Percentiles rank a stretch among this genome's conserved stretches.
These are phyloP conservation scores for Amanita fuliginea DNA, from an alignment of 768 basidiomycete genomes.

Conservation along the genomic window DNA sequence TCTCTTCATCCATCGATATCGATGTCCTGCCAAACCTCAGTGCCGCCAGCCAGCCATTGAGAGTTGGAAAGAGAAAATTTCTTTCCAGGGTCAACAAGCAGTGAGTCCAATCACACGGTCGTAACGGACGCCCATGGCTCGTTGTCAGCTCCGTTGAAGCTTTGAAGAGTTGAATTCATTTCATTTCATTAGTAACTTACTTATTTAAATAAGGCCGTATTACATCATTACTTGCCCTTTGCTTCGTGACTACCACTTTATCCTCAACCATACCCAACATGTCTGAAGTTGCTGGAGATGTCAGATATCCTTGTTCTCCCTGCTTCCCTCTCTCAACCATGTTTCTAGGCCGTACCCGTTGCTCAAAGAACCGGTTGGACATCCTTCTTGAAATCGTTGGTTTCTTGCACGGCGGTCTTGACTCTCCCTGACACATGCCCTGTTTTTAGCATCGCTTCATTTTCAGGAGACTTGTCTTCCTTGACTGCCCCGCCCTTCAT, in stretches of 20 bases:
- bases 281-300: constrained; percentile 3
- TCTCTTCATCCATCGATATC: constrained; percentile 2
- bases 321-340: neutral
- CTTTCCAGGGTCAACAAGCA: neutral
- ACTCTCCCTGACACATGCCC: constrained; percentile 7
- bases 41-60: neutral
- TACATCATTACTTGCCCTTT: neutral
- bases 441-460: constrained; percentile 57
- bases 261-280: neutral
- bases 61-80: neutral
- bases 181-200: neutral
- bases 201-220: too few species aligned
- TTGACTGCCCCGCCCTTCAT: constrained; percentile 88
- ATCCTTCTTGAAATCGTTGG: constrained; percentile 84
- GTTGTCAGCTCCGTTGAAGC: too few species aligned
- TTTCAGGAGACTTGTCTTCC: constrained; percentile 81
- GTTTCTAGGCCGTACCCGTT: constrained; percentile 57
- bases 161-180: too few species aligned
- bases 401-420: constrained; percentile 8
- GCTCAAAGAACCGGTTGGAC: constrained; percentile 84
- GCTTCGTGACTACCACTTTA: neutral
- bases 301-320: neutral
- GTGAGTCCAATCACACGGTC: neutral
- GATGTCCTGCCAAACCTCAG: neutral
- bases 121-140: neutral